phyloP scores from a whole-genome alignment of 2,329 filamentous ascomycete genomes.

The Pyrenophora tritici-repentis region DNA sequence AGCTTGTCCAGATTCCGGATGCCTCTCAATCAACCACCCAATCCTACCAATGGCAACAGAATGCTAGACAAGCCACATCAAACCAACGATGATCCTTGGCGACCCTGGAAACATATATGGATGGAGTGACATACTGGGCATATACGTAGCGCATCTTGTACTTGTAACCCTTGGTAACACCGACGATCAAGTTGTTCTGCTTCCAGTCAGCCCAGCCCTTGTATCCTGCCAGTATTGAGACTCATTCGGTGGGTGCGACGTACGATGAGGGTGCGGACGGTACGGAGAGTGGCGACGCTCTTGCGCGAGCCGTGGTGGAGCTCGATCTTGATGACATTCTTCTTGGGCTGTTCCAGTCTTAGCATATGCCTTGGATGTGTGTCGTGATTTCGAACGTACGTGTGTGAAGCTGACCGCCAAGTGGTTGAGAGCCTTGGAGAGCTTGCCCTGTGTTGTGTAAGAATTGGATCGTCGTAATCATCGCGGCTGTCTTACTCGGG shows the following conservation, averaged over 20 bases:
- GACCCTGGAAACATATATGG: not conserved
- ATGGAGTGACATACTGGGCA: conserved; percentile 65
- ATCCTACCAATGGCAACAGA: not conserved
- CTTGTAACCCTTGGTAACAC: conserved; percentile 99
- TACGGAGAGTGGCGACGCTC: conserved; percentile 96
- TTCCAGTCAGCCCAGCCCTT: conserved; percentile 27
- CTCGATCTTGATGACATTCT: conserved; percentile 91
- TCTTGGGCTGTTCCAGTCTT: conserved; percentile 61
- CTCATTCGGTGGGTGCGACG: conserved; percentile 20
- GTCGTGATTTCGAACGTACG: conserved; percentile 34
- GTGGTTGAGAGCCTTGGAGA: conserved; percentile 95
- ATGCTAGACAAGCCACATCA: conserved; percentile 1
- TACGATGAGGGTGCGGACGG: conserved; percentile 90
- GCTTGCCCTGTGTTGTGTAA: conserved; percentile 70
- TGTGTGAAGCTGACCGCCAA: conserved; percentile 93
- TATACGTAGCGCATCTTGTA: conserved; percentile 99
- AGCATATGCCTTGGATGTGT: conserved; percentile 14
- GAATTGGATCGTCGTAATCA: conserved; percentile 14
- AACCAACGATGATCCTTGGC: not conserved
- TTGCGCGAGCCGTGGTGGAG: conserved; percentile 98
- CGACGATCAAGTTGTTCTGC: conserved; percentile 90
- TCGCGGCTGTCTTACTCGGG: conserved; percentile 33
- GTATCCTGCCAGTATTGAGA: not conserved
- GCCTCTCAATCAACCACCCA: not conserved
- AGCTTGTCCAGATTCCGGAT: conserved; percentile 1